Base-by-base conservation (phyloP, 441 rosid genomes). In the Erysimum cheiri region DNA sequence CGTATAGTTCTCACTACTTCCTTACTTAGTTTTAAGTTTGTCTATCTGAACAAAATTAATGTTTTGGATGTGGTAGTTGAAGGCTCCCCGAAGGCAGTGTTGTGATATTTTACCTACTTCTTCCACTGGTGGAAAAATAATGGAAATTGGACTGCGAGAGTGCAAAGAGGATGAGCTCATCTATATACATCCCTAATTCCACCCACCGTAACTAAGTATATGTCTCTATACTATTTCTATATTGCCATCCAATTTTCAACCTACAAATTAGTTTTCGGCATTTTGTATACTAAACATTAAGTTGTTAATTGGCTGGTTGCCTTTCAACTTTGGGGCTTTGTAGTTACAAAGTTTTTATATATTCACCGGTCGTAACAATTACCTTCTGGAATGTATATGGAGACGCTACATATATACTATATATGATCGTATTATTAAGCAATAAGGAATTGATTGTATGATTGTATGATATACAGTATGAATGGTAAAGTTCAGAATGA, bases 51-150 rank as follows among this genome's bases (percentile, higher is more conserved):
- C 17, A 29, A 32, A 56, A 3, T 10, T 31, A 2, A 2, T 44
- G 33, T 31, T 13, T 60, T 68, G 57, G 4, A 12, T 72, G 60
- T 33, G 74, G 69, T 80, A 93, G 98, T 71, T 93, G 80, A 80
- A 55, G 73, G 92, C 90, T 44, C 98, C 94, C 0, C 88, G 97
- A 73, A 77, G 99, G 75, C 95, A 92, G 2, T 94, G 99, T 43
- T 87, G 98, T 78, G 89, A 88, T 41, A 81, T 90, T 17, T 80
- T 90, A 63, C 91, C 88, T 29, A 81, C 97, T 40, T 77, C 90
- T 52, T 83, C 96, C 9, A 76, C 84, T 10, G 69, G 52, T 33
- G 80, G 82, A 5, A 54, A 79, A 48, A 70, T 78, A 37, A 77
- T 94, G 90, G 92, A 92, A 64, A 71, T 94, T 44, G 79, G 75